Conservation (phyloP, 2,329 filamentous ascomycete species). For the Coniella vitis region DNA sequence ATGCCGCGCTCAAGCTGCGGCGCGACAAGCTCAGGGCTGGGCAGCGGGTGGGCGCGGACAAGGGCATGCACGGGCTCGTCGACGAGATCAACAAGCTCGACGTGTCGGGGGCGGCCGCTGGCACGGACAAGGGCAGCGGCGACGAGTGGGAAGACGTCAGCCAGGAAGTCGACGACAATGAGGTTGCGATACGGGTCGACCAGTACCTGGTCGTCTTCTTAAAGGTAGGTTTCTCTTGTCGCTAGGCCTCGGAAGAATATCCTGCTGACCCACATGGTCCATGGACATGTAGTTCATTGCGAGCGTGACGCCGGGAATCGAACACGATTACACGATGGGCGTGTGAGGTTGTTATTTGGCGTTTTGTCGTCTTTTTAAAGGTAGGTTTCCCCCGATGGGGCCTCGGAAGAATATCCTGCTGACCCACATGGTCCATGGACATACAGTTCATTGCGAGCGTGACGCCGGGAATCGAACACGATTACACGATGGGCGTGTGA, state of each 20-base stretch:
- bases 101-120: constrained; percentile 35
- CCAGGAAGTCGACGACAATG: constrained; percentile 58
- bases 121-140: constrained; percentile 41
- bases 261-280: too few species aligned
- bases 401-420: too few species aligned
- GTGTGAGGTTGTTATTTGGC: constrained; percentile 52
- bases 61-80: constrained; percentile 77
- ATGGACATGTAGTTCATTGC: constrained; percentile 79
- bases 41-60: constrained; percentile 40
- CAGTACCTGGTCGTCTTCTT: constrained; percentile 84
- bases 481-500: constrained; percentile 93
- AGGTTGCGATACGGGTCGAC: constrained; percentile 78
- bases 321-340: constrained; percentile 97
- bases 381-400: constrained; percentile 36
- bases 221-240: constrained; percentile 49
- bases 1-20: constrained; percentile 83
- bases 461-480: constrained; percentile 93
- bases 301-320: constrained; percentile 91
- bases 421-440: too few species aligned
- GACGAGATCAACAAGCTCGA: constrained; percentile 68
- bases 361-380: constrained; percentile 84
- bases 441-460: constrained; percentile 83
- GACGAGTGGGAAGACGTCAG: constrained; percentile 63
- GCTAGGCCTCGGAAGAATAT: too few species aligned
- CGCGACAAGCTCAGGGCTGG: constrained; percentile 69